Base-by-base conservation (phyloP, 1,284 basidiomycete species). In the Exobasidium rhododendri region DNA sequence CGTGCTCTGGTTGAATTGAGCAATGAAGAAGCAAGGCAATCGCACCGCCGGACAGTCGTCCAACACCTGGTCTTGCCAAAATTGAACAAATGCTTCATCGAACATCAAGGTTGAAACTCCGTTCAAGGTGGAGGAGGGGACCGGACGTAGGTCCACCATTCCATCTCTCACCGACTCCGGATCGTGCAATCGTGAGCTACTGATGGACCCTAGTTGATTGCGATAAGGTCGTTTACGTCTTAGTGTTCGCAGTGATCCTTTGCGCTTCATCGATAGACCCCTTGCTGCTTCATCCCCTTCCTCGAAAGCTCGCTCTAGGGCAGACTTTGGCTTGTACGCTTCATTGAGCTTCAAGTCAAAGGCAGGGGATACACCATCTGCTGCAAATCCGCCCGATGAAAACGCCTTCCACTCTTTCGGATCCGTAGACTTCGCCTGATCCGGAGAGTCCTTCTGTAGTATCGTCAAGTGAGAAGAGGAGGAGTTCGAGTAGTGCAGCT, bases 1-100 rank as follows among this genome's bases (percentile, higher is more conserved):
- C 1, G 60, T 49, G 7, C 22, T 50, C 26, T 44, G 2, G 45
- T 62, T 62, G 30, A 62, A 40, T 31, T 59, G 57, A 2, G 43
- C 58, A 32, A 29, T 17, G 26, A 62, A 22, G 11, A 62, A 2
- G 10, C 20, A 17, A 10, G 60, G 56, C 14, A 62, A 50, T 40
- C 24, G 32, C 17, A 50, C 58, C 22, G 52, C 29, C 1, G 30
- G 11, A 43, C 24, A 28, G n/a, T 47, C 24, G 32, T 62, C 60
- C 22, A 62, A 31, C 3, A 62, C n/a, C 29, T 47, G 45, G 32
- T 62, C 60, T 61, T 62, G 60, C 60, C 60, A 62, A 22, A 62
- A 14, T 4, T 28, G 10, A 7, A 49, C 60, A 29, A 62, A 50
- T 4, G 7, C 53, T 45, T 58, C 60, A 24, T 62, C 47, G 29